phyloP scores from a whole-genome alignment of 192 early-diverging fungal species.

The Gamsiella multidivaricata region DNA sequence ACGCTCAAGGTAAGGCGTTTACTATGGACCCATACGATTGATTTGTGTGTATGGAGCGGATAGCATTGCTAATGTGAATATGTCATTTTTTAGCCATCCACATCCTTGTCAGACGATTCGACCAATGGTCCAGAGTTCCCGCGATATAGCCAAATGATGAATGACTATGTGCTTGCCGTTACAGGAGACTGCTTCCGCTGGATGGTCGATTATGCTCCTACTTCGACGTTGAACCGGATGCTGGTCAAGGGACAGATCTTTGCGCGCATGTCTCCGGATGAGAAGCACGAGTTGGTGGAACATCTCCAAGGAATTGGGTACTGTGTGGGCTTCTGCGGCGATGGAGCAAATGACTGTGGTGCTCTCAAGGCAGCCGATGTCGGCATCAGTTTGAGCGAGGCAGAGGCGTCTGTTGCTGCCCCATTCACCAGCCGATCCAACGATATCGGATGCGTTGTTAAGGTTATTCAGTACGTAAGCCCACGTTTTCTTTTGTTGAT shows the following conservation, averaged over 20 bases:
- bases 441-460: conserved; percentile 93
- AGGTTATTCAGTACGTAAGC: conserved; percentile 82
- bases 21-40: too few relatives aligned
- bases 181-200: conserved; percentile 97
- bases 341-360: conserved; percentile 99
- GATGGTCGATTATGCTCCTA: conserved; percentile 84
- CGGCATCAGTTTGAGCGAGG: conserved; percentile 95
- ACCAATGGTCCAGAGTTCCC: conserved; percentile 42
- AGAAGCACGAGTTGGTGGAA: conserved; percentile 95
- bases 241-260: conserved; percentile 92
- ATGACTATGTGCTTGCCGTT: conserved; percentile 86
- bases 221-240: conserved; percentile 76
- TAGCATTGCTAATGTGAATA: too few relatives aligned
- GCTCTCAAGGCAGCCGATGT: conserved; percentile 97
- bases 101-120: conserved; percentile 17
- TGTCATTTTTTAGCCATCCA: conserved; percentile 13
- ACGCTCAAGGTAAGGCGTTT: conserved; percentile 56
- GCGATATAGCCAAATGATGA: conserved; percentile 51
- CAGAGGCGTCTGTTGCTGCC: conserved; percentile 97
- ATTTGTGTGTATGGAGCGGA: not conserved
- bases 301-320: conserved; percentile 90
- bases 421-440: conserved; percentile 93
- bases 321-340: conserved; percentile 98
- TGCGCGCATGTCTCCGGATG: conserved; percentile 99
- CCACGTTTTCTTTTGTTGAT: conserved; percentile 30